Evolutionary conservation across 352 stramenopile species (phyloP).

Genomic region (Phytophthora litchii): DNA sequence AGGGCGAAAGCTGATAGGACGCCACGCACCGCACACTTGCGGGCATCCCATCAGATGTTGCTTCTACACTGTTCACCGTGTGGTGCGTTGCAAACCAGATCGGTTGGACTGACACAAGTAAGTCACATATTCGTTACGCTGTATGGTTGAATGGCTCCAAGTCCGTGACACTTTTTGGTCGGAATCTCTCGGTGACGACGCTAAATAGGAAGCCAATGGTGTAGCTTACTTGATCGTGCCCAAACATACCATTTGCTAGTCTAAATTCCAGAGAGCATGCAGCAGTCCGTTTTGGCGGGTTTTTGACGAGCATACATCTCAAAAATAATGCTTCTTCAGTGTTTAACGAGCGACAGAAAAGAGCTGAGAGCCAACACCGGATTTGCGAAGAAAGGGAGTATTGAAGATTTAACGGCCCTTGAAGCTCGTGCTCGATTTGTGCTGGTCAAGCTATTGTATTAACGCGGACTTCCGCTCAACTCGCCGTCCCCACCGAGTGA

Average conservation of each 20-base stretch:
- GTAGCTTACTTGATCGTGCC: conserved; percentile 1
- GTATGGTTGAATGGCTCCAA: too few relatives aligned
- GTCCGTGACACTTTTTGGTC: neutral
- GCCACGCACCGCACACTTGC: conserved; percentile 4
- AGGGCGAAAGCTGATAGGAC: conserved; percentile 12
- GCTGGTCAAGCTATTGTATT: neutral
- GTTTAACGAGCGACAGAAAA: conserved; percentile 25
- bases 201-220: neutral
- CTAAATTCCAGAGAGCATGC: conserved; percentile 12
- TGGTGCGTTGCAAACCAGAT: conserved; percentile 4
- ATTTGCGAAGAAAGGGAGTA: conserved; percentile 23
- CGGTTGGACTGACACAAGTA: conserved; percentile 1
- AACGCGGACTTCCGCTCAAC: neutral
- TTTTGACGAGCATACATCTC: conserved; percentile 5
- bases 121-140: too few relatives aligned
- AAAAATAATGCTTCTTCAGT: neutral
- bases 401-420: conserved; percentile 23
- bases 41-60: conserved; percentile 21
- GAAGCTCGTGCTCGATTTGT: conserved; percentile 13
- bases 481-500: neutral
- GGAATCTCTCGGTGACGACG: neutral
- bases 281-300: conserved; percentile 5
- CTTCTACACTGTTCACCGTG: conserved; percentile 2
- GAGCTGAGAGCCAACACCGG: conserved; percentile 20
- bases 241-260: neutral